Conservation (phyloP, 148 eudicot genomes). For the Pouteria glomerata region DNA sequence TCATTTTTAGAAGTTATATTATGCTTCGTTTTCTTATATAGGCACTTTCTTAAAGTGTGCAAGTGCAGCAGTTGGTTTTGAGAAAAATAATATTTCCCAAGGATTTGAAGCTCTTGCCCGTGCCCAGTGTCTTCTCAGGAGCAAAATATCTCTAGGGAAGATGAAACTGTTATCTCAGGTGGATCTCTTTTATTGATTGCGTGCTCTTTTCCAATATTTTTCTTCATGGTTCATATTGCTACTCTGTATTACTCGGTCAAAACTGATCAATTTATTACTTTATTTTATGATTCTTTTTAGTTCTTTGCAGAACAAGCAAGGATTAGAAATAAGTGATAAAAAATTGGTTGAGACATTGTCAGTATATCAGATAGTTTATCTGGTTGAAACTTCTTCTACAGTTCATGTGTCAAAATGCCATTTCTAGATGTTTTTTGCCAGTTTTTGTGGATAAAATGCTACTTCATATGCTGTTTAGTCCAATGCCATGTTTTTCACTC, state of each 20-base stretch:
- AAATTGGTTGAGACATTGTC: background rate
- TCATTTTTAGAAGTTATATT: conserved; percentile 40
- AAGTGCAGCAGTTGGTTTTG: conserved; percentile 78
- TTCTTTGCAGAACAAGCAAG: background rate
- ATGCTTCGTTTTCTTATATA: conserved; percentile 72
- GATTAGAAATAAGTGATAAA: background rate
- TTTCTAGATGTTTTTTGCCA: background rate
- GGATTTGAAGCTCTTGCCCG: conserved; percentile 99
- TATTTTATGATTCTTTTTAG: background rate
- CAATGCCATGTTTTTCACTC: background rate
- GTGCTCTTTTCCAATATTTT: background rate
- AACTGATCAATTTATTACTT: background rate
- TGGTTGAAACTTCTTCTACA: background rate
- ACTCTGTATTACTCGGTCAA: background rate
- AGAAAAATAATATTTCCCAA: conserved; percentile 74
- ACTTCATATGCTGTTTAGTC: background rate
- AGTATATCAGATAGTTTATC: conserved; percentile 3
- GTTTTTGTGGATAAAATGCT: background rate
- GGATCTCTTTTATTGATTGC: conserved; percentile 11
- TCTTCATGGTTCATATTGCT: background rate
- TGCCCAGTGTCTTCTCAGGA: conserved; percentile 86
- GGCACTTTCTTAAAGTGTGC: conserved; percentile 98
- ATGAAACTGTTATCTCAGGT: conserved; percentile 81
- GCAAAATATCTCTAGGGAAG: conserved; percentile 65
- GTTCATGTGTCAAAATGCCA: background rate